Base-by-base conservation (phyloP, 495 filamentous ascomycete species). In the Aeminium ludgeri region DNA sequence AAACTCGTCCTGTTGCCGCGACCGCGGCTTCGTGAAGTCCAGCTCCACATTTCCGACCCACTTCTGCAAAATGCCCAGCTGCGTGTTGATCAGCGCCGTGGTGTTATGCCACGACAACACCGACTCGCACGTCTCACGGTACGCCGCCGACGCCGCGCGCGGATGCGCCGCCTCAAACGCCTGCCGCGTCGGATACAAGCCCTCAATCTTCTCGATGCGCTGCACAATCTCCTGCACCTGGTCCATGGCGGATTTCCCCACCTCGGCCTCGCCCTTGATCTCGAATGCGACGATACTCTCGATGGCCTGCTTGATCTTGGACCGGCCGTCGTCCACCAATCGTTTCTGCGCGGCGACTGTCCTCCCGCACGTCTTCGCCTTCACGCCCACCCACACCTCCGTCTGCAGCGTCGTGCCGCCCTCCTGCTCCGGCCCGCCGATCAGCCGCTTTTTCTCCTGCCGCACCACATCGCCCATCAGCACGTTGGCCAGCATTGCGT, bases 41-140 rank as follows among this genome's bases (percentile, higher is more conserved):
- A 97, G 70, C 52, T 87, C 86, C 33, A 82, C 80, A 55, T 97
- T 97, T 16, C 89, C 89, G 28, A 96, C 89, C 89, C 89, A 97
- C 41, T 74, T 82, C 56, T 86, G 84, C 43, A 97, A 58, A 43
- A 96, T 83, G 20, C 73, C 76, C 34, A 97, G 68, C 56, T 96
- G 80, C 2, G 83, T 96, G 55, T 86, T 94, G 65, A 97, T 96
- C 50, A 96, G 76, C 54, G 86, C 74, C n/a, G 87, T 96, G 31
- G 86, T 94, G 57, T 95, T 96, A 60, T 93, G 78, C 89, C 89
- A 97, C 0, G 91, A 74, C 42, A 92, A 78, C 40, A 97, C 73
- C 23, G 89, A 76, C 46, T 87, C 82, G 50, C 78, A 85, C 30
- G 81, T 86, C 33, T 84, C 73, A 36, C 67, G 63, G 55, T 83